phyloP scores from a whole-genome alignment of 306 rosid genomes.

The Cicer bijugum region DNA sequence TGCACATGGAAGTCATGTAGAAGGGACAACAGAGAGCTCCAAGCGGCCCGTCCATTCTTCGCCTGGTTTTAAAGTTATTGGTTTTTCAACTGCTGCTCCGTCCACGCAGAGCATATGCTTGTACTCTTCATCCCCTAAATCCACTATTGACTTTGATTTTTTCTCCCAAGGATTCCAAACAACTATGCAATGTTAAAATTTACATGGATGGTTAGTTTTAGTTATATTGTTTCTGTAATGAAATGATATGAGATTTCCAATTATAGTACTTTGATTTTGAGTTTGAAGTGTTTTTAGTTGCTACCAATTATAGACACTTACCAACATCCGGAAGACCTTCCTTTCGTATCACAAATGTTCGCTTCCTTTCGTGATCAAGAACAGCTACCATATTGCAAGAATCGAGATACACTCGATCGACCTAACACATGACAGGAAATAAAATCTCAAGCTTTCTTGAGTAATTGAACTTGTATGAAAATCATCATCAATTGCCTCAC shows the following conservation, averaged over 20 bases:
- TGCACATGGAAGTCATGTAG: slow-evolving; percentile 49
- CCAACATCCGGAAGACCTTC: slow-evolving; percentile 91
- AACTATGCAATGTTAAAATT: slow-evolving; percentile 53
- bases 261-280: not conserved
- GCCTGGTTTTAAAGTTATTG: slow-evolving; percentile 74
- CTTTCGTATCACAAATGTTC: slow-evolving; percentile 64
- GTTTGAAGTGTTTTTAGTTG: not conserved
- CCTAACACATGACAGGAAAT: slow-evolving; percentile 49
- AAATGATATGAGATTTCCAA: not conserved
- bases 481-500: slow-evolving; percentile 45
- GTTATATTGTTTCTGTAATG: not conserved
- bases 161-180: slow-evolving; percentile 98
- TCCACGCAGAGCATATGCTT: slow-evolving; percentile 85
- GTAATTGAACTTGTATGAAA: not conserved
- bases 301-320: slow-evolving; percentile 38
- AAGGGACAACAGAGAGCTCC: slow-evolving; percentile 66
- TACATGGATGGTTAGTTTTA: slow-evolving; percentile 22
- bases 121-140: slow-evolving; percentile 91
- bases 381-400: slow-evolving; percentile 62
- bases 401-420: slow-evolving; percentile 82
- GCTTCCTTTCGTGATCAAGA: slow-evolving; percentile 81
- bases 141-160: slow-evolving; percentile 63
- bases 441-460: not conserved
- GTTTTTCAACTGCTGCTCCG: slow-evolving; percentile 79
- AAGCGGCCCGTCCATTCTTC: slow-evolving; percentile 93